Base-by-base conservation (phyloP, 345 rosid genomes). In the Pugionium cornutum region DNA sequence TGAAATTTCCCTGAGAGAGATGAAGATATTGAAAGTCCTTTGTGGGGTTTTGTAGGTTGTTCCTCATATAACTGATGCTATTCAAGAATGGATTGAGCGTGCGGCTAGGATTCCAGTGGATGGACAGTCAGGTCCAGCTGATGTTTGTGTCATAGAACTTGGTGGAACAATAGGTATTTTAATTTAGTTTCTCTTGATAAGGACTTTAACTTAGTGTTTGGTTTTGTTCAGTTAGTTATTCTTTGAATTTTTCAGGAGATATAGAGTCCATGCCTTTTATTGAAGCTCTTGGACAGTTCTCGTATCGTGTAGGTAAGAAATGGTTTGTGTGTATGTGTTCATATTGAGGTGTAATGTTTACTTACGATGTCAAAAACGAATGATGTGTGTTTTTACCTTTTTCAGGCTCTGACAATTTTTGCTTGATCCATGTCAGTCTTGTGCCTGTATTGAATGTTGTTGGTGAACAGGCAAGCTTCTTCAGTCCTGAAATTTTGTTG, bases 231-330 rank as follows among this genome's bases (percentile, higher is more conserved):
- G 28, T 47, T 70, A 62, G 36, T 4, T 47, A 39, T 33, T 46
- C 5, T 47, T 67, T 53, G 36, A 5, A 29, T 35, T 70, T 76
- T 77, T 53, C 88, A 94, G 99, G 99, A 62, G 99, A 95, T 74
- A 89, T 95, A 64, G 99, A 95, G 72, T 89, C 96, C 49, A 91
- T 89, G 98, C 96, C 98, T 26, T 95, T 91, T 71, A 89, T 91
- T 7, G 97, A 95, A 81, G 99, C 99, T 64, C 82, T 95, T 25
- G 89, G 99, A 3, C 99, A 89, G 64, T 95, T 95, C 73, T 91
- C 98, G 0, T 89, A 84, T 55, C 91, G 85, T 44, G 99, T 95
- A 1, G 98, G 99, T 89, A 77, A 77, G 86, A 18, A 1, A 32
- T 73, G 39, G 26, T 66, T 64, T 43, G 53, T 57, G 53, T 66